These are phyloP conservation scores for Amyloporia xantha DNA, from an alignment of 768 basidiomycete species.

Conservation along the genomic window DNA sequence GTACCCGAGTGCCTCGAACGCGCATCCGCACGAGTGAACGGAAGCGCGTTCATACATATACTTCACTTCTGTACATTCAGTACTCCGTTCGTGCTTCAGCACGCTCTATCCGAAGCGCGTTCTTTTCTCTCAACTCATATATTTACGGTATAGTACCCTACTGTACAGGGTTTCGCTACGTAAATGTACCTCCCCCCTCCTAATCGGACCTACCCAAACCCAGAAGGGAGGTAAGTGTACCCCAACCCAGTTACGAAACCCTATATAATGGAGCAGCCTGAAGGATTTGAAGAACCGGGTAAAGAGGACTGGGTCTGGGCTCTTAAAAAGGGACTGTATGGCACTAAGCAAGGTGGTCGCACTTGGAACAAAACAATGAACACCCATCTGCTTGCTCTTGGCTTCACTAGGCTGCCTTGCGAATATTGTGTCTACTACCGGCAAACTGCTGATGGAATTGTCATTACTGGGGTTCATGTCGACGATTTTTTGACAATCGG, in stretches of 20 bases:
- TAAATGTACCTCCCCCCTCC: too few species aligned
- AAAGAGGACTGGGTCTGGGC: slow-evolving; percentile 5
- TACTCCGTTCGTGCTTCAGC: too few species aligned
- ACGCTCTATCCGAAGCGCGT: too few species aligned
- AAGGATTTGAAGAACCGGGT: slow-evolving; percentile 13
- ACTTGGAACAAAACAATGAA: slow-evolving; percentile 13
- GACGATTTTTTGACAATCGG: slow-evolving; percentile 13
- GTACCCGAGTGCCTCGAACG: too few species aligned
- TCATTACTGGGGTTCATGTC: slow-evolving; percentile 18
- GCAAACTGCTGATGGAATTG: background rate
- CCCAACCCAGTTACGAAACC: slow-evolving; percentile 31
- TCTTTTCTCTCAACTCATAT: too few species aligned
- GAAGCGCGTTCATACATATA: too few species aligned
- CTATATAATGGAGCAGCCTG: slow-evolving; percentile 25
- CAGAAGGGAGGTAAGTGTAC: too few species aligned
- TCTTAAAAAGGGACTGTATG: slow-evolving; percentile 13
- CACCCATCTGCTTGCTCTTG: slow-evolving; percentile 1
- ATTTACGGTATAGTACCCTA: too few species aligned
- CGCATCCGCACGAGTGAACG: too few species aligned
- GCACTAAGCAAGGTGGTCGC: slow-evolving; percentile 16
- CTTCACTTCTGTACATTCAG: too few species aligned
- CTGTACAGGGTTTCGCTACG: too few species aligned
- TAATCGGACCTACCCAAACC: too few species aligned
- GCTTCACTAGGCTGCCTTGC: slow-evolving; percentile 8
- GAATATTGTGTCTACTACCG: slow-evolving; percentile 15